A percentile compares a stretch with the other conserved stretches of the same genome.
Evolutionary conservation across 176 grass and related monocot genomes (phyloP).

Genomic region (Ensete ventricosum): DNA sequence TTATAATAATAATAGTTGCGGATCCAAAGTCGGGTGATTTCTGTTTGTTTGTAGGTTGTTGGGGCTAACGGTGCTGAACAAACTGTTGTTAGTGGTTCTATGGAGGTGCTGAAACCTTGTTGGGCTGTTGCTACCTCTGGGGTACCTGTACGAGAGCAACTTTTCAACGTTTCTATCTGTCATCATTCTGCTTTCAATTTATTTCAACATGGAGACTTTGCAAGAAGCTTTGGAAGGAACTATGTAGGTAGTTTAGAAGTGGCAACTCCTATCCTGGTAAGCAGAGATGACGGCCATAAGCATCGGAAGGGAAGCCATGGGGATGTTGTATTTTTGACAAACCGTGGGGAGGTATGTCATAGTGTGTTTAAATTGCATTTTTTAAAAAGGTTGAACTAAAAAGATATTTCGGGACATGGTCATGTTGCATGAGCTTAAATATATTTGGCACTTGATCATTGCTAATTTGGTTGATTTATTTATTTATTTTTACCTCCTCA

Average conservation of each 20-base stretch:
- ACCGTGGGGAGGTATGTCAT: constrained; percentile 65
- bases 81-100: constrained; percentile 78
- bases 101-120: constrained; percentile 86
- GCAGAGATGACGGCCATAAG: constrained; percentile 78
- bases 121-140: constrained; percentile 98
- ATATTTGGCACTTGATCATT: not conserved
- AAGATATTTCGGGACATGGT: not conserved
- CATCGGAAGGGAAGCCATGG: constrained; percentile 90
- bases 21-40: not conserved
- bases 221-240: constrained; percentile 71
- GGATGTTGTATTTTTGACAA: constrained; percentile 89
- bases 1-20: too few species aligned
- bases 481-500: not conserved
- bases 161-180: constrained; percentile 96
- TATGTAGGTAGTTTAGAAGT: constrained; percentile 65
- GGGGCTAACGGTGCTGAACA: constrained; percentile 75
- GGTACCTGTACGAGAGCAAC: constrained; percentile 76
- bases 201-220: constrained; percentile 81
- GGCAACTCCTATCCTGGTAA: constrained; percentile 65
- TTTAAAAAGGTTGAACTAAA: not conserved
- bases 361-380: not conserved
- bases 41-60: constrained; percentile 48
- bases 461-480: not conserved
- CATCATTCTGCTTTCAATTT: constrained; percentile 73
- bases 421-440: not conserved